Percentiles rank a stretch among this genome's conserved stretches.
These are phyloP conservation scores for Ustilago hordei DNA, from an alignment of 1,284 basidiomycete species.

Conservation along the genomic window DNA sequence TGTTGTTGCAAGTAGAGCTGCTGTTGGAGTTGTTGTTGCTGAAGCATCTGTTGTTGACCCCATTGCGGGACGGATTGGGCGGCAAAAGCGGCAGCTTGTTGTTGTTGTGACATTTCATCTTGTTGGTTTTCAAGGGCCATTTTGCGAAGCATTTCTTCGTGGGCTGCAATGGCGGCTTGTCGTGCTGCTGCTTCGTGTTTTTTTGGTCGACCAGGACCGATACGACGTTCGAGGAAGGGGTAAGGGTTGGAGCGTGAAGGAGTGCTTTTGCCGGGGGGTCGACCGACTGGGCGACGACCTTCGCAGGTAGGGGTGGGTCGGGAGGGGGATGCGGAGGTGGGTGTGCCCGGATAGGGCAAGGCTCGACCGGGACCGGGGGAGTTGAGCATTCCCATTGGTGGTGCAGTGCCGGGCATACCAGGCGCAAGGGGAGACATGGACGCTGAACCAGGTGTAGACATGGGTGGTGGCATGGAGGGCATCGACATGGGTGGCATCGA, in stretches of 20 bases:
- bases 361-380: conserved; percentile 32
- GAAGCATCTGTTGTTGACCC: conserved; percentile 39
- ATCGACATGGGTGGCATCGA: conserved; percentile 34
- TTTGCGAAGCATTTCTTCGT: conserved; percentile 36
- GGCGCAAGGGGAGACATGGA: conserved; percentile 35
- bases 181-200: conserved; percentile 47
- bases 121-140: conserved; percentile 26
- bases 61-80: conserved; percentile 32
- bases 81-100: conserved; percentile 30
- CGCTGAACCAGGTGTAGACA: conserved; percentile 16
- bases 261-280: conserved; percentile 41
- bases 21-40: conserved; percentile 39
- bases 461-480: conserved; percentile 33
- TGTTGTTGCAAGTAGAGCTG: conserved; percentile 25
- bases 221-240: conserved; percentile 39
- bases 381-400: conserved; percentile 16
- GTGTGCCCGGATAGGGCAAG: conserved; percentile 22
- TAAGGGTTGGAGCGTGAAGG: conserved; percentile 41
- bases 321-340: conserved; percentile 19
- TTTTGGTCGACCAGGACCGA: conserved; percentile 48
- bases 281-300: conserved; percentile 30
- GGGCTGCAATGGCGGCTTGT: conserved; percentile 42
- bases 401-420: not conserved
- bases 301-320: conserved; percentile 13
- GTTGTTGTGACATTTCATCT: conserved; percentile 30